Evolutionary conservation across 2,329 filamentous ascomycete genomes (phyloP), one percentile per base, ranked within the genome.

Genomic region (Xylaria sp.): DNA sequence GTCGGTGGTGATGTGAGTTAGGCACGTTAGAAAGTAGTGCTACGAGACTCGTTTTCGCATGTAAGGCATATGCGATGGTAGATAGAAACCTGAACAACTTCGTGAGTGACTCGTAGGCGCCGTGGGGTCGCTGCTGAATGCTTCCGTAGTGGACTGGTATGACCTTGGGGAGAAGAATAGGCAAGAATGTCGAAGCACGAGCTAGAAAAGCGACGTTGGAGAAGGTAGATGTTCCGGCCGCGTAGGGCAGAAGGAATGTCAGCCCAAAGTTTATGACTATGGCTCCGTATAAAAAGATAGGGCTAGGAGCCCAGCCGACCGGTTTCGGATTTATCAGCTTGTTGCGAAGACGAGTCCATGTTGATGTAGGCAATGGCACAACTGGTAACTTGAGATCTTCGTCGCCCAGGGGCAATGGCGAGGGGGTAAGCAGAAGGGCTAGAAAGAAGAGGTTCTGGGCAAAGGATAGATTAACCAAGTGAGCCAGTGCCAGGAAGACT

Each of bases 371-470:
- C 73, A 79, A 53, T 68, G 75, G 71, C 65, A 75, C 48, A 67
- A 78, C 54, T 60, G 74, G 66, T 73, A 78, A 23, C 67, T 74
- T 62, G 65, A 75, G 76, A 74, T 79, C 61, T 16, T 73, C 66
- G 8, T 70, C 71, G 23, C 69, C 68, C 3, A 75, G 67, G 12
- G 78, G 76, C 12, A 86, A 69, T 1, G 86, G 84, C 5, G 84
- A 76, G 0, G 87, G 87, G 0, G 85, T 88, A 29, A 89, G 82
- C 10, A 90, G 79, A 32, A 90, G 79, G 8, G 86, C 84, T 10
- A 90, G 75, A 74, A 87, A 89, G 79, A 91, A 91, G 35, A 91
- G 78, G 72, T 88, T 90, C 77, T 89, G 85, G 2, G 88, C 87
- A 72, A 87, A 90, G 0, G 87, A 88, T 12, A 91, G 79, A 64